Base-by-base conservation (phyloP, 805 yeast genomes). In the Monosporozyma unispora region DNA sequence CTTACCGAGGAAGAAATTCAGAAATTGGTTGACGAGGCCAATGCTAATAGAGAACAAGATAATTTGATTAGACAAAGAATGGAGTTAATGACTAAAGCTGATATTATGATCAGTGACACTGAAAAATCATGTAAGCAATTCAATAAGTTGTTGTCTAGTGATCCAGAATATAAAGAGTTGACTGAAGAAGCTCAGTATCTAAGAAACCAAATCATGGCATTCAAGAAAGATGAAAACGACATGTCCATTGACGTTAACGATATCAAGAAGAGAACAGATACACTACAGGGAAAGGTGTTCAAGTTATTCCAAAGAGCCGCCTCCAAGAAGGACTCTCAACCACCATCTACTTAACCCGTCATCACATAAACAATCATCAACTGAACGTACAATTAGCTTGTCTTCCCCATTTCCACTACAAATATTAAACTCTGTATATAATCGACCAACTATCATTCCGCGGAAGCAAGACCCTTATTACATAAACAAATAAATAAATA, bases 81-180 rank as follows among this genome's bases (percentile, higher is more conserved):
- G 46, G 88, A 84, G 58, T 79, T 81, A 59, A 84, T 89, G 16
- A 81, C 84, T 48, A 76, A 82, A 58, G 84, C 87, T 9, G 93
- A 84, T 54, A 79, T 84, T 51, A 76, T 84, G 56, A 76, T 87
- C 54, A 80, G 84, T 56, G 99, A 93, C 68, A 86, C 96, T 29
- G 96, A 88, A 66, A 77, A 78, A 67, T 88, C 95, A 1, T 72
- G 91, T 48, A 71, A 70, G 51, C 89, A 83, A 67, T 82, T 80
- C 60, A 75, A 76, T 8, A 66, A 68, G 7, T 52, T 67, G 8
- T 74, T 80, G 3, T 53, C 63, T 6, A 67, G 66, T 31, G 86
- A 82, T 54, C 72, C 68, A 55, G 66, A 72, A 44, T 78, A 70
- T 56, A 64, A 64, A 45, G 70, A 71, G 56, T 61, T 66, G 35